Conservation (phyloP, 2,329 filamentous ascomycete genomes). For the Aureobasidium sp. region DNA sequence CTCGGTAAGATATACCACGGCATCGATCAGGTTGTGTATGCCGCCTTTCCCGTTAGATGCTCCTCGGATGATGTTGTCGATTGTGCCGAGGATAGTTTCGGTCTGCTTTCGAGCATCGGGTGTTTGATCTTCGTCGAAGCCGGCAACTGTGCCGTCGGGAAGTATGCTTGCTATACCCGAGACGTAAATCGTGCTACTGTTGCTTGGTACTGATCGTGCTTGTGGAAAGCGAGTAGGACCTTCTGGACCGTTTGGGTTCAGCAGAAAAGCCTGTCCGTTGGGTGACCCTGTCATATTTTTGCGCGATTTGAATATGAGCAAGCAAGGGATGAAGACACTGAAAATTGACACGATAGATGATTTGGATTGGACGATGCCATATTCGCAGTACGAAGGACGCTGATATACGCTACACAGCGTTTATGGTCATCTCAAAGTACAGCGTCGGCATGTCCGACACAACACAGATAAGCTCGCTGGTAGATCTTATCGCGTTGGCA, state of each 20-base stretch:
- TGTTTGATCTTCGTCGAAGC: background rate
- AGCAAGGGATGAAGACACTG: background rate
- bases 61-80: background rate
- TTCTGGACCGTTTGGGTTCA: background rate
- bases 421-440: background rate
- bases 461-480: background rate
- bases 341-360: too few species aligned
- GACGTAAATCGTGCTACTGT: background rate
- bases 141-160: background rate
- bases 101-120: background rate
- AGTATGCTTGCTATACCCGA: background rate
- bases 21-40: slow-evolving; percentile 6
- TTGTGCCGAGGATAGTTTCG: background rate
- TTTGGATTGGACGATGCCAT: too few species aligned
- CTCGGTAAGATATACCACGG: slow-evolving; percentile 36
- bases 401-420: background rate
- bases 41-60: background rate
- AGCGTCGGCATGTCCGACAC: background rate
- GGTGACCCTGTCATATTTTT: background rate
- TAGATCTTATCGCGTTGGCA: too few species aligned
- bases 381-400: too few species aligned
- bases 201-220: background rate
- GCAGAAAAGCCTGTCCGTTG: background rate
- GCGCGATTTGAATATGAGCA: background rate
- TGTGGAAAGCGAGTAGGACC: background rate